Conservation (phyloP, 2,329 filamentous ascomycete genomes). For the Penicillium sp. region DNA sequence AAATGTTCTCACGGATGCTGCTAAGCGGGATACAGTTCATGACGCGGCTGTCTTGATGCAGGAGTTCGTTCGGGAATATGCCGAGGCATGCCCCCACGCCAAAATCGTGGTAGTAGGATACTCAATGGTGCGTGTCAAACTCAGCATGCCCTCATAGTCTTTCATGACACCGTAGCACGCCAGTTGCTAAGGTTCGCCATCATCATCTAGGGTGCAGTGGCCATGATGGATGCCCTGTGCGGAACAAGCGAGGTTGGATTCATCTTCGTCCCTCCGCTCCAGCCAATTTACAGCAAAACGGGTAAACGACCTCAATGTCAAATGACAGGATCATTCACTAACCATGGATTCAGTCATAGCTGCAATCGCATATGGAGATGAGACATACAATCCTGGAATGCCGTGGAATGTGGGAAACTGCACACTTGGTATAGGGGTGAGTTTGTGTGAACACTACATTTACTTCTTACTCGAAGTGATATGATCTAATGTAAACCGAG, state of each 20-base stretch:
- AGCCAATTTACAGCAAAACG: conserved; percentile 15
- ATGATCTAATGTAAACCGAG: neutral
- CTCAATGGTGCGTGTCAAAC: conserved; percentile 20
- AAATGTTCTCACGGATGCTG: conserved; percentile 4
- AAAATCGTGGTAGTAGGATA: conserved; percentile 26
- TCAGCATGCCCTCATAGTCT: neutral
- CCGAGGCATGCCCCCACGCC: conserved; percentile 19
- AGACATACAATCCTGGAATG: conserved; percentile 19
- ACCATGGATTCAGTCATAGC: conserved; percentile 15
- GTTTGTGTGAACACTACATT: neutral
- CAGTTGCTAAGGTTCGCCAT: conserved; percentile 1
- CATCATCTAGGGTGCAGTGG: conserved; percentile 18
- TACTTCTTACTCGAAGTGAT: neutral
- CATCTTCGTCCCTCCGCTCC: conserved; percentile 9
- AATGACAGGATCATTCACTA: neutral
- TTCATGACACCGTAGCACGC: neutral
- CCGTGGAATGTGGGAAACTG: conserved; percentile 22
- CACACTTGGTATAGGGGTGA: conserved; percentile 20
- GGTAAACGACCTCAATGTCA: conserved; percentile 5
- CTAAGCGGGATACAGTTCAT: conserved; percentile 18
- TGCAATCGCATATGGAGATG: conserved; percentile 23
- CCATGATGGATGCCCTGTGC: conserved; percentile 27
- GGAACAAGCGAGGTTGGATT: conserved; percentile 25
- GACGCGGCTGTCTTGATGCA: conserved; percentile 23
- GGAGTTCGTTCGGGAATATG: conserved; percentile 23